These are phyloP conservation scores for Vitis vinifera DNA, from an alignment of 164 flowering plant genomes.

Conservation along the genomic window ASM3070453v1 NC_081815.1:1340001-1340500, in stretches of 20 bases:
- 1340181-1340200: constrained; percentile 61
- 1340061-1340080: constrained; percentile 83
- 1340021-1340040: constrained; percentile 90
- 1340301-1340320: constrained; percentile 79
- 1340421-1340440: constrained; percentile 36
- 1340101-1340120: constrained; percentile 77
- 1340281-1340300: constrained; percentile 96
- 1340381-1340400: constrained; percentile 26
- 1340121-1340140: constrained; percentile 76
- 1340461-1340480: neutral
- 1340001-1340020: constrained; percentile 64
- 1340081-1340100: constrained; percentile 58
- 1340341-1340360: constrained; percentile 26
- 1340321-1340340: constrained; percentile 38
- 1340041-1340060: constrained; percentile 92
- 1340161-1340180: constrained; percentile 68
- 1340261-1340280: constrained; percentile 87
- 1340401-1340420: constrained; percentile 26
- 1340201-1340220: constrained; percentile 74
- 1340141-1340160: constrained; percentile 44
- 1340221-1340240: constrained; percentile 83
- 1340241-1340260: constrained; percentile 93
- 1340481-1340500: neutral
- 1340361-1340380: constrained; percentile 29
- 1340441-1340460: constrained; percentile 29